Base-by-base conservation (phyloP, 2,329 filamentous ascomycete species). In the Aspergillus viridinutans region DNA sequence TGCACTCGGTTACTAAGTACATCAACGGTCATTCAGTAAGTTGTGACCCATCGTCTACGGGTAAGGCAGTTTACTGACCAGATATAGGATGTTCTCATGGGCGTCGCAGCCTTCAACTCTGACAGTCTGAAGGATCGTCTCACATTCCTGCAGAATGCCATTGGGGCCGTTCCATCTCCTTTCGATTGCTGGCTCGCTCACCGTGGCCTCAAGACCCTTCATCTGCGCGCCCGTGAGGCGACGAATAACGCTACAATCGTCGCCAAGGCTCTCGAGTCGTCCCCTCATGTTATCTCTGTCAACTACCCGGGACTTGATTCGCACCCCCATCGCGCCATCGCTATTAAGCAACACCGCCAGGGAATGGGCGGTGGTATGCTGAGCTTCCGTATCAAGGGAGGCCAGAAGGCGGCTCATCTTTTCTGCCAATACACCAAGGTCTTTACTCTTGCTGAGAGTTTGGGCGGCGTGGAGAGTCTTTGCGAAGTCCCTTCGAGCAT, bases 111-210 rank as follows among this genome's bases (percentile, higher is more conserved):
- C 52, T 95, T 96, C 84, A 97, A 97, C 83, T 90, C 88, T 29
- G 86, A 91, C 56, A 83, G 85, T 20, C 82, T 99, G 65, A 86
- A 87, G 71, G 80, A 87, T 61, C 86, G 90, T 45, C 84, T 99
- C 23, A 81, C 85, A 52, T 99, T 97, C 82, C 83, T 99, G 42
- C 94, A 99, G 75, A 99, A 99, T 78, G 94, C 94, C 65, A 96
- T 97, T 65, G 94, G 94, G 61, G 93, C 93, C 60, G 89, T 99
- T 3, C 94, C 94, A 53, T 95, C 90, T 0, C 84, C 94, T 43
- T 99, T 99, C 71, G 94, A 99, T 81, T 92, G 88, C 79, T 99
- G 94, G 94, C 90, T 99, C 62, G 94, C 94, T 51, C 94, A 99
- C 79, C 88, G 94, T 62, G 94, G 94, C 65, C 84, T 97, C 66